Base-by-base conservation (phyloP, 2,329 filamentous ascomycete species). In the Pseudocercospora macadamiae region DNA sequence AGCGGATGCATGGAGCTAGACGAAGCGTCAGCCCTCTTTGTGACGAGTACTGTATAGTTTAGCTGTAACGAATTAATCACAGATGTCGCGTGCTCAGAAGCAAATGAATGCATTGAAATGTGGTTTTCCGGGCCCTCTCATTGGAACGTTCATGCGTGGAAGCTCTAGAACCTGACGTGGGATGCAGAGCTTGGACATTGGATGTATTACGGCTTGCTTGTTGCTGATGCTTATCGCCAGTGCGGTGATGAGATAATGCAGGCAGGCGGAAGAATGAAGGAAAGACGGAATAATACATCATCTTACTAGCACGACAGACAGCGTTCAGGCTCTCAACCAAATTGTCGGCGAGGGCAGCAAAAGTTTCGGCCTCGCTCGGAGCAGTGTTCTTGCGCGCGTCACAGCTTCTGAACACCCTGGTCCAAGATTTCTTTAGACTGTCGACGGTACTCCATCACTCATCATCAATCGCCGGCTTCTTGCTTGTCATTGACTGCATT, bases 151-250 rank as follows among this genome's bases (percentile, higher is more conserved):
- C 19, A 23, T 49, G 25, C 21, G 10, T 21, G 45, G 45, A n/a
- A 49, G 45, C 45, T 28, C 45, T 19, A 25, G 30, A 32, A 32
- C n/a, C n/a, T n/a, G n/a, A n/a, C 45, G 45, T 49, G 45, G 45
- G n/a, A 49, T 49, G 25, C 30, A n/a, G 42, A 12, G 10, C n/a
- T n/a, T n/a, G n/a, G n/a, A n/a, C n/a, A n/a, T n/a, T n/a, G n/a
- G n/a, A n/a, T n/a, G n/a, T n/a, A n/a, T n/a, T n/a, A n/a, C n/a
- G n/a, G n/a, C n/a, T n/a, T n/a, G n/a, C n/a, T n/a, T n/a, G n/a
- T n/a, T n/a, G n/a, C n/a, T n/a, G n/a, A n/a, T 26, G 44, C 44
- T 28, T 30, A 49, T 32, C 45, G 12, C 26, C 25, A n/a, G 45
- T 32, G 45, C 26, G 45, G 21, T 25, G n/a, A 32, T 49, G 14